Evolutionary conservation across 1,139 yeast species (phyloP).

Genomic region (Lodderomyces metapsilosis): DNA sequence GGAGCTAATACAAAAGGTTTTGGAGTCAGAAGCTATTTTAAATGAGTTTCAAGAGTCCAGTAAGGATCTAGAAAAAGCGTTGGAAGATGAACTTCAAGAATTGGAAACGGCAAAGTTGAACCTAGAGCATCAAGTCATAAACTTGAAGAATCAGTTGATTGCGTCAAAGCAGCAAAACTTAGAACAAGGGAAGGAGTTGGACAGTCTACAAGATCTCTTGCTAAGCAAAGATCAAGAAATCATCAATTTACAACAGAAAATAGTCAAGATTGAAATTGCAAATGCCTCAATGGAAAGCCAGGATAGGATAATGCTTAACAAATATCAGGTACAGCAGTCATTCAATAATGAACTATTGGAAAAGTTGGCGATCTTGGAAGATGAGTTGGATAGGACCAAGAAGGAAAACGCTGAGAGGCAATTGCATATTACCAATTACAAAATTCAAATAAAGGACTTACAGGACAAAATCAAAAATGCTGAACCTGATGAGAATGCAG

Average conservation of each 20-base stretch:
- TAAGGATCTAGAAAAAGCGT: conserved; percentile 42
- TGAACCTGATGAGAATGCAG: conserved; percentile 4
- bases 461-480: conserved; percentile 14
- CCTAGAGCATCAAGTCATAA: conserved; percentile 15
- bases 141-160: conserved; percentile 15
- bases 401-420: conserved; percentile 30
- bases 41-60: conserved; percentile 44
- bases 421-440: conserved; percentile 36
- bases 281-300: conserved; percentile 43
- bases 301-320: conserved; percentile 34
- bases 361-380: conserved; percentile 40
- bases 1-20: conserved; percentile 27
- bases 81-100: conserved; percentile 41
- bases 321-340: conserved; percentile 34
- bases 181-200: conserved; percentile 19
- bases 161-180: conserved; percentile 14
- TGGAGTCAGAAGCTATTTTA: conserved; percentile 38
- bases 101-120: conserved; percentile 28
- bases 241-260: conserved; percentile 25
- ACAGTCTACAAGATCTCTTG: conserved; percentile 21
- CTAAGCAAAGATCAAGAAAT: conserved; percentile 23
- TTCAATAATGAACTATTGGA: conserved; percentile 44
- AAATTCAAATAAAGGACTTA: conserved; percentile 29
- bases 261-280: conserved; percentile 40
- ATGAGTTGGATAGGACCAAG: conserved; percentile 38